A percentile compares a stretch with the other conserved stretches of the same genome.
These are phyloP conservation scores for Miamiensis avidus DNA, from an alignment of 169 alveolate genomes.

Conservation along the genomic window DNA sequence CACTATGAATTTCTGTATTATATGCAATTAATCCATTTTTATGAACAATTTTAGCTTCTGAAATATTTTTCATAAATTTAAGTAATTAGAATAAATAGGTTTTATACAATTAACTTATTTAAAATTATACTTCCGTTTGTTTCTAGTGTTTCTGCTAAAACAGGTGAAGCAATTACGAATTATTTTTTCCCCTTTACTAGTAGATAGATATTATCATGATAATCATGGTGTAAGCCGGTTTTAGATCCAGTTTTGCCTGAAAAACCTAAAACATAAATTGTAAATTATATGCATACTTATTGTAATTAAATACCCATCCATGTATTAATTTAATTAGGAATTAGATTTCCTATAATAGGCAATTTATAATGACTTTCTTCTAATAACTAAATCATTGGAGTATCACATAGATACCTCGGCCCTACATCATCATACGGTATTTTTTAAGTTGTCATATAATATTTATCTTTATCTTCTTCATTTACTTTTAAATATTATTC, in stretches of 20 bases:
- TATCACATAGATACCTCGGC: not conserved
- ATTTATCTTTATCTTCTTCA: not conserved
- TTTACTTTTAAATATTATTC: no score
- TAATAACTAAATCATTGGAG: not conserved
- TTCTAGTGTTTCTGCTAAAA: not conserved
- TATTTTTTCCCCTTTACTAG: not conserved
- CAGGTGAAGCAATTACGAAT: not conserved
- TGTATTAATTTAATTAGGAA: not conserved
- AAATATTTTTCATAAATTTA: no score
- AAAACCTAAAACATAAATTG: not conserved
- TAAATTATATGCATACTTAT: no score
- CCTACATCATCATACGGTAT: not conserved
- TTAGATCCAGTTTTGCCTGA: not conserved
- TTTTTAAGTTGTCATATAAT: not conserved
- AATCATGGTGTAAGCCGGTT: not conserved
- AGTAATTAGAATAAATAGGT: no score
- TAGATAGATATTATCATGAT: not conserved
- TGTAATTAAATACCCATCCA: not conserved
- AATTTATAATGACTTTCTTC: not conserved
- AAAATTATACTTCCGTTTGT: not conserved
- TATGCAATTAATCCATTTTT: not conserved
- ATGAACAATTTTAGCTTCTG: not conserved
- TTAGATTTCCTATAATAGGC: not conserved
- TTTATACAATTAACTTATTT: no score
- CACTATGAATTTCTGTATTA: not conserved